Evolutionary conservation across 306 rosid species (phyloP).

Genomic region (Styphnolobium japonicum): DNA sequence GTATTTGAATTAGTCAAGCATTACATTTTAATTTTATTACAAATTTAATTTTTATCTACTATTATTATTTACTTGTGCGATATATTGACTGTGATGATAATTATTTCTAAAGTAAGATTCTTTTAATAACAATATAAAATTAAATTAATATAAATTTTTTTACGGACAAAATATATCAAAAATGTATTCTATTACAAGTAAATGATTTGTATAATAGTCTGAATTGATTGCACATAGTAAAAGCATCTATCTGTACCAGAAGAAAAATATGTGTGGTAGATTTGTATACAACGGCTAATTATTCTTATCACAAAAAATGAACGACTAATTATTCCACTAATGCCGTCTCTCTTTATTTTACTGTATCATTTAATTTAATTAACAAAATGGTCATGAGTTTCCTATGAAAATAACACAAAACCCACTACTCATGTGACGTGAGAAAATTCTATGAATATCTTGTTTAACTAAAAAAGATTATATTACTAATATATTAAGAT

Average conservation of each 20-base stretch:
- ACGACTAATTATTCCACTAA: not conserved
- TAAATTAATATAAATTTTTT: no score
- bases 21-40: not conserved
- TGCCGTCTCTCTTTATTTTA: not conserved
- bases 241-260: not conserved
- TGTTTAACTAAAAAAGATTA: not conserved
- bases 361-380: not conserved
- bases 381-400: constrained; percentile 1
- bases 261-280: not conserved
- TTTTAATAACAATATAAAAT: no score
- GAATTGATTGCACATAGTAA: not conserved
- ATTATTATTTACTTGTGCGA: not conserved
- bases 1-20: constrained; percentile 1
- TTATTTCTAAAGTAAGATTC: no score
- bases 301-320: no score
- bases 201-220: not conserved
- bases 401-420: not conserved
- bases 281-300: not conserved
- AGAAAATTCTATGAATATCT: not conserved
- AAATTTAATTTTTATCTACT: not conserved
- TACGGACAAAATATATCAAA: not conserved
- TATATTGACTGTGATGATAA: not conserved
- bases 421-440: not conserved
- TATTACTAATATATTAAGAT: not conserved
- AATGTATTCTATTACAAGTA: not conserved